phyloP scores from a whole-genome alignment of 2,329 filamentous ascomycete genomes.

The Cladosporium velox region DNA sequence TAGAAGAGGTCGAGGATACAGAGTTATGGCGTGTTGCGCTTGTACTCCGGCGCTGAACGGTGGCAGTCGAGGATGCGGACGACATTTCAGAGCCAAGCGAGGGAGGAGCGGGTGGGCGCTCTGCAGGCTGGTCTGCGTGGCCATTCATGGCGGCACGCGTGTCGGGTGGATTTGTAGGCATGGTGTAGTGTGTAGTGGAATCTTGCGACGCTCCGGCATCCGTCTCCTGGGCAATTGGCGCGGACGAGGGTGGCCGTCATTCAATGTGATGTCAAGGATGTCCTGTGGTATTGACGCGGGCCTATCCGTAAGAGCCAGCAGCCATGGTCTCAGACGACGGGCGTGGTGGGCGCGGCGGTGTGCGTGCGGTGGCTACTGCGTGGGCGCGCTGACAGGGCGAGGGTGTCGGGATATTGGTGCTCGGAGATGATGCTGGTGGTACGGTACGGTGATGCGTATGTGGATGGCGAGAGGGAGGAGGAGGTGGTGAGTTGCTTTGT shows the following conservation, averaged over 20 bases:
- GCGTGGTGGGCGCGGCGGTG: slow-evolving; percentile 21
- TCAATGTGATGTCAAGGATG: slow-evolving; percentile 11
- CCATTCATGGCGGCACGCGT: slow-evolving; percentile 8
- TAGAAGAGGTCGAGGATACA: slow-evolving; percentile 24
- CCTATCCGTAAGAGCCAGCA: slow-evolving; percentile 15
- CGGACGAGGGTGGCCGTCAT: slow-evolving; percentile 11
- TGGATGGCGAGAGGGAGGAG: not conserved
- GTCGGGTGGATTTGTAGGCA: slow-evolving; percentile 8
- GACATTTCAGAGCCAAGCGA: slow-evolving; percentile 10
- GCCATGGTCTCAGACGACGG: slow-evolving; percentile 20
- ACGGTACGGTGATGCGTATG: not conserved
- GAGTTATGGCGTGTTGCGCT: slow-evolving; percentile 19
- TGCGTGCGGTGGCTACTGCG: slow-evolving; percentile 11
- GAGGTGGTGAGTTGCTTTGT: slow-evolving; percentile 14
- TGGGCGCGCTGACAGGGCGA: not conserved
- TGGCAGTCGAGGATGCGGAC: slow-evolving; percentile 15
- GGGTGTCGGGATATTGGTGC: slow-evolving; percentile 5
- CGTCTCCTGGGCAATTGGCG: slow-evolving; percentile 12
- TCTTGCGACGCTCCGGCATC: slow-evolving; percentile 7
- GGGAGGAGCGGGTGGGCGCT: slow-evolving; percentile 5
- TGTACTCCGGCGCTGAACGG: slow-evolving; percentile 16
- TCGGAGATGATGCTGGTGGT: slow-evolving; percentile 6
- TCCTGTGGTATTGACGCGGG: slow-evolving; percentile 17
- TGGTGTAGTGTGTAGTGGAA: slow-evolving; percentile 10
- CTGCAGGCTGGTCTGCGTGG: slow-evolving; percentile 7